Conservation (phyloP, 768 basidiomycete species). For the Pleurotus sapidus region DNA sequence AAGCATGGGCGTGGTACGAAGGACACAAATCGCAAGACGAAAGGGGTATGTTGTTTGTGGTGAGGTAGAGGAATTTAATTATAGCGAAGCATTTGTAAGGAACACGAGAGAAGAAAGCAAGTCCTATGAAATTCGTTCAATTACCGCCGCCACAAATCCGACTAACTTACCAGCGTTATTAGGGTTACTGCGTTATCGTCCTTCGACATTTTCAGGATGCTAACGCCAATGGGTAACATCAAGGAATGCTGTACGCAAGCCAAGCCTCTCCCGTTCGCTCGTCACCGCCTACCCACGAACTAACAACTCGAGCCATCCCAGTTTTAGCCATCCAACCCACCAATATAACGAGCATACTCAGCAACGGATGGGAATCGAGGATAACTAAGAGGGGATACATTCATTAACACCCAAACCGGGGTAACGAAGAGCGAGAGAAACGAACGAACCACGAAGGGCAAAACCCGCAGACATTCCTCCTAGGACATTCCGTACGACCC, state of each 20-base stretch:
- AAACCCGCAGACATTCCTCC: slow-evolving; percentile 89
- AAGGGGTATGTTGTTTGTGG: no score
- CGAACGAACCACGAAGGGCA: slow-evolving; percentile 65
- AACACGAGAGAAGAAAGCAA: no score
- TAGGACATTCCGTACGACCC: slow-evolving; percentile 79
- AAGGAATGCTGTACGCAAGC: slow-evolving; percentile 83
- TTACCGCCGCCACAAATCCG: no score
- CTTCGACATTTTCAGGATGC: neutral
- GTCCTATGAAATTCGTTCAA: no score
- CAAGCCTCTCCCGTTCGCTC: slow-evolving; percentile 61
- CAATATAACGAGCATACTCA: slow-evolving; percentile 75
- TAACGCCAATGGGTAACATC: slow-evolving; percentile 11
- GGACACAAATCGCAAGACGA: no score
- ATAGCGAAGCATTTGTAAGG: no score
- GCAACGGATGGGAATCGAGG: slow-evolving; percentile 68
- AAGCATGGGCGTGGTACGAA: no score
- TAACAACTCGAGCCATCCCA: slow-evolving; percentile 54
- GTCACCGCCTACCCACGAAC: slow-evolving; percentile 64
- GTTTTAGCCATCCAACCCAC: slow-evolving; percentile 75
- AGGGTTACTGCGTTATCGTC: no score
- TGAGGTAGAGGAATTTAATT: no score
- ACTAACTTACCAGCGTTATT: no score
- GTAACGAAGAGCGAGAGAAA: neutral
- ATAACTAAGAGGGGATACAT: slow-evolving; percentile 49
- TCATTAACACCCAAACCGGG: neutral